Conservation (phyloP, 768 basidiomycete species). For the Hemileccinum rubropunctum region DNA sequence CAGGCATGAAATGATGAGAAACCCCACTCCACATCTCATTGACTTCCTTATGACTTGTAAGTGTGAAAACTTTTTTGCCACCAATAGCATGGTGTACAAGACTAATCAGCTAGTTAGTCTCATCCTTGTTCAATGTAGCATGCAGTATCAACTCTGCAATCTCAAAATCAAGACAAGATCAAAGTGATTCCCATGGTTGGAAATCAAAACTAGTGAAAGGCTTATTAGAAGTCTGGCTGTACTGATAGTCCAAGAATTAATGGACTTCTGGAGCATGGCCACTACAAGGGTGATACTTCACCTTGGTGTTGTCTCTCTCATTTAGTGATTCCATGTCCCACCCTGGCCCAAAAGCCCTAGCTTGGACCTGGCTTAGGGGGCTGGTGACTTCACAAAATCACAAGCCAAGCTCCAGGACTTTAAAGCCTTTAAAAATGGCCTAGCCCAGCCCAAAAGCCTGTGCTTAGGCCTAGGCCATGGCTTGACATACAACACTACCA, state of each 20-base stretch:
- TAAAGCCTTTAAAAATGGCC: not conserved
- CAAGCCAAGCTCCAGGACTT: not conserved
- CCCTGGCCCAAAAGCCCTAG: not conserved
- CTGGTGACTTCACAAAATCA: not conserved
- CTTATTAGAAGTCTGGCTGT: not conserved
- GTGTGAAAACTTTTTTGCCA: constrained; percentile 10
- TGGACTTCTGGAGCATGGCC: not conserved
- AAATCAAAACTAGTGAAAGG: not conserved
- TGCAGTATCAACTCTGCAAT: constrained; percentile 27
- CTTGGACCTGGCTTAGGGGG: not conserved
- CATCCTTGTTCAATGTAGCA: constrained; percentile 15
- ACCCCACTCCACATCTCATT: constrained; percentile 19
- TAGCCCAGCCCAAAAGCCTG: no score
- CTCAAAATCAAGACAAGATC: constrained; percentile 28
- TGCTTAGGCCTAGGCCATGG: not conserved
- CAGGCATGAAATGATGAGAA: constrained; percentile 1
- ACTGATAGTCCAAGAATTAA: not conserved
- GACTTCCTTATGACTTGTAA: constrained; percentile 19
- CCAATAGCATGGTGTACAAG: constrained; percentile 8
- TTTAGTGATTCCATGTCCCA: no score
- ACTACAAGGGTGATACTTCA: not conserved
- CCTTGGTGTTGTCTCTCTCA: not conserved
- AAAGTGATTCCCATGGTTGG: constrained; percentile 33
- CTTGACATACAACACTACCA: no score
- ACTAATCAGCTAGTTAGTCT: constrained; percentile 18